Base-by-base conservation (phyloP, 176 grass and related monocot species). In the Dendrocalamus sinicus region DNA sequence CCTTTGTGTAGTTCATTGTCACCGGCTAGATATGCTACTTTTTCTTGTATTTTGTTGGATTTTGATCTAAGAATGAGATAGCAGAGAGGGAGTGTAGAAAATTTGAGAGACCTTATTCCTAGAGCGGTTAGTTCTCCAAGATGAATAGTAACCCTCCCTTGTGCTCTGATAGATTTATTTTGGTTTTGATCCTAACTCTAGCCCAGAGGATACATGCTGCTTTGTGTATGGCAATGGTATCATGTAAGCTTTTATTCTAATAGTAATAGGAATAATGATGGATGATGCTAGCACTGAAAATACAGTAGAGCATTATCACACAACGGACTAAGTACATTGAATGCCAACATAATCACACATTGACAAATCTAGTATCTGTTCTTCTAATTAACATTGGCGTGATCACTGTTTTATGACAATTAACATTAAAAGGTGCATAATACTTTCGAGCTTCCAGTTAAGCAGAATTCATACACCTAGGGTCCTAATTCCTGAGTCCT, bases 181-280 rank as follows among this genome's bases (percentile, higher is more conserved):
- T 30, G 28, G 28, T 30, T 30, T 30, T 30, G 28, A 30, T 30
- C 28, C 28, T 30, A 30, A 1, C 28, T 30, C 28, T 30, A 30
- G 28, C 28, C 28, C 28, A 30, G 28, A 30, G 28, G 6, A 72
- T 47, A 63, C 20, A 47, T 37, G 44, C 73, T 73, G 26, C 20
- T 47, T 60, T 41, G 24, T 76, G 51, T 66, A 67, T 48, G 32
- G 22, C 55, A 83, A 17, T 68, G 39, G 50, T 41, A 35, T 77
- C 48, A 68, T 69, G 23, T 77, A 76, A 24, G 46, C 28, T 41
- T 73, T 39, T n/a, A 5, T 51, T 75, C 70, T 65, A 44, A 85
- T 26, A 24, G 9, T 44, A 46, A 77, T 9, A 57, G 32, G 4
- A 77, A 66, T 1, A 57, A 14, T 44, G 61, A 77, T 74, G 69